phyloP scores from a whole-genome alignment of 257 asterid species.

The Gentiana macrophylla region DNA sequence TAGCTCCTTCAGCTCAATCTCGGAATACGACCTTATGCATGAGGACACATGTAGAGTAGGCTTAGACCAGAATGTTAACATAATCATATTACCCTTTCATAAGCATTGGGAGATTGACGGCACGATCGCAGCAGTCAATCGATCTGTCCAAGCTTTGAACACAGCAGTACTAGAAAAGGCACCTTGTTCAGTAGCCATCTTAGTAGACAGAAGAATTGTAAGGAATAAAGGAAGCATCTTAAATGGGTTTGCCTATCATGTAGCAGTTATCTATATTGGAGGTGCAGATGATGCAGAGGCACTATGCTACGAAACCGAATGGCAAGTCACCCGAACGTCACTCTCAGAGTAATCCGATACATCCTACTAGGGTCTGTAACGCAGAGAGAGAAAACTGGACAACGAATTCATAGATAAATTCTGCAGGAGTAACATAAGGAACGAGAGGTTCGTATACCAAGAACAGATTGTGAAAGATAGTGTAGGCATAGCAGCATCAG shows the following conservation, averaged over 20 bases:
- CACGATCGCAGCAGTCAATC: constrained; percentile 37
- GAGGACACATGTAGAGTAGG: constrained; percentile 55
- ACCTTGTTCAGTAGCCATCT: constrained; percentile 61
- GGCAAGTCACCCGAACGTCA: constrained; percentile 38
- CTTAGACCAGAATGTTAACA: constrained; percentile 37
- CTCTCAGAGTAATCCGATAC: constrained; percentile 47
- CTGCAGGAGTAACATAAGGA: constrained; percentile 40
- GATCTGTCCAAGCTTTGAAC: constrained; percentile 45
- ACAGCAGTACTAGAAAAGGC: constrained; percentile 37
- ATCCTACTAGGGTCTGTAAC: constrained; percentile 46
- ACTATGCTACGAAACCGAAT: constrained; percentile 54
- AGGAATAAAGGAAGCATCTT: constrained; percentile 34
- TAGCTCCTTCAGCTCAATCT: constrained; percentile 44
- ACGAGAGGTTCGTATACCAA: constrained; percentile 41
- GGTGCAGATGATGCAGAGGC: constrained; percentile 79
- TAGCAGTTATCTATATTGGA: constrained; percentile 55
- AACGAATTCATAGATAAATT: constrained; percentile 47
- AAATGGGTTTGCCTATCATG: constrained; percentile 40
- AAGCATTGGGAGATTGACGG: constrained; percentile 77
- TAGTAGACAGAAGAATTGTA: constrained; percentile 50
- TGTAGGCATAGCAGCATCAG: constrained; percentile 47
- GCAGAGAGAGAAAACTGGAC: constrained; percentile 54
- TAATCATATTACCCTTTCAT: constrained; percentile 65
- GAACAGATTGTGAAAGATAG: constrained; percentile 71
- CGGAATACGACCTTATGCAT: constrained; percentile 42